These are phyloP conservation scores for Aphanocladium album DNA, from an alignment of 2,329 filamentous ascomycete genomes.

Conservation along the genomic window DNA sequence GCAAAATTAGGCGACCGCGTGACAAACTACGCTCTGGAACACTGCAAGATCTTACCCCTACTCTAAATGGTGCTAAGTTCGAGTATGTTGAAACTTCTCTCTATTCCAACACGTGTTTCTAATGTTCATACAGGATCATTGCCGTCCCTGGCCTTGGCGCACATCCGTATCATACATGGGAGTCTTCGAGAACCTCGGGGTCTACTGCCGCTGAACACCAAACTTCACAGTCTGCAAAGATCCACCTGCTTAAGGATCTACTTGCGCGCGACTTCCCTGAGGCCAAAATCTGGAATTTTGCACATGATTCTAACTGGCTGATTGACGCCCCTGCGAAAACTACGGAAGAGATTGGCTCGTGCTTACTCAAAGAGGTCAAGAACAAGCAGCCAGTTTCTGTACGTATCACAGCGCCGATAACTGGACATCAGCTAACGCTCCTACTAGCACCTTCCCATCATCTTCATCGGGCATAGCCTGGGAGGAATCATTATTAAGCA, in stretches of 20 bases:
- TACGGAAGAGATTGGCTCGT: slow-evolving; percentile 15
- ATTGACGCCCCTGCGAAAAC: slow-evolving; percentile 18
- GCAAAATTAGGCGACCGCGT: neutral
- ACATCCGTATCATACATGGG: slow-evolving; percentile 18
- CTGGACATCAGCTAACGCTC: neutral
- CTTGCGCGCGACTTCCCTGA: slow-evolving; percentile 16
- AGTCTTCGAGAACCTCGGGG: neutral
- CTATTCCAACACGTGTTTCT: neutral
- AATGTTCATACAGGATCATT: slow-evolving; percentile 15
- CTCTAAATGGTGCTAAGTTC: slow-evolving; percentile 11
- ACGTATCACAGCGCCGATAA: neutral
- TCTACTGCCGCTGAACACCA: neutral
- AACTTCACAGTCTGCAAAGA: neutral
- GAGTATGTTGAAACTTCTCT: neutral
- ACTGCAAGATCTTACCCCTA: neutral
- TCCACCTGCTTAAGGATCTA: slow-evolving; percentile 17
- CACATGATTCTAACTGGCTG: slow-evolving; percentile 20
- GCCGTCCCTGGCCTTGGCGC: slow-evolving; percentile 19
- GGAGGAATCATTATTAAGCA: slow-evolving; percentile 20
- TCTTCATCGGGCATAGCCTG: slow-evolving; percentile 21
- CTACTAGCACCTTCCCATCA: slow-evolving; percentile 15
- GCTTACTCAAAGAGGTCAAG: slow-evolving; percentile 12
- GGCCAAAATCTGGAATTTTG: slow-evolving; percentile 18
- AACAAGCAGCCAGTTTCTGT: neutral
- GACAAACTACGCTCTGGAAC: neutral